phyloP scores from a whole-genome alignment of 345 rosid species.

The Clarkia xantiana region DNA sequence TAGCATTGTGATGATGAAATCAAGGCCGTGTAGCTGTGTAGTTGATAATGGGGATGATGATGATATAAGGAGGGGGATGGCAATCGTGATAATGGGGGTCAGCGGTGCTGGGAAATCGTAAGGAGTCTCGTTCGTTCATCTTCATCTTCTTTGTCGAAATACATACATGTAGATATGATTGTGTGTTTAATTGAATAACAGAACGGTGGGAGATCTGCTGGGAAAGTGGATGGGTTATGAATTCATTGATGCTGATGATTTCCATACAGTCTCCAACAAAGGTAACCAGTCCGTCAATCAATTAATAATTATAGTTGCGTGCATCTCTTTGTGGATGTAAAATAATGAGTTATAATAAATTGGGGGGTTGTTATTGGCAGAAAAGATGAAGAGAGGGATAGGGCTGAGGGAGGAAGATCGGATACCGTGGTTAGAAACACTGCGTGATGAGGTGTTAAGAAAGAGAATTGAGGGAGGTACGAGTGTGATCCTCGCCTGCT shows the following conservation, averaged over 20 bases:
- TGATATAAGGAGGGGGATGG: not conserved
- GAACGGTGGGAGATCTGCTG: conserved; percentile 57
- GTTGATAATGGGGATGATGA: no score
- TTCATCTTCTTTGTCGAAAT: not conserved
- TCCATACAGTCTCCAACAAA: conserved; percentile 58
- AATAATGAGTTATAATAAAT: not conserved
- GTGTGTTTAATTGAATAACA: conserved; percentile 9
- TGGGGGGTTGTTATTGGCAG: conserved; percentile 18
- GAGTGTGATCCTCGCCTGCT: conserved; percentile 51
- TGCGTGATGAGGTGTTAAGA: conserved; percentile 34
- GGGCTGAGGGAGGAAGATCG: conserved; percentile 65
- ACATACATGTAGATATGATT: not conserved
- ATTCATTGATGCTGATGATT: conserved; percentile 82
- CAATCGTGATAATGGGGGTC: conserved; percentile 62
- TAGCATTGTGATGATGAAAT: no score
- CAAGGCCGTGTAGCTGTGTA: no score
- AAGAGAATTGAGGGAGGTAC: conserved; percentile 21
- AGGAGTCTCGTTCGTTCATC: conserved; percentile 10
- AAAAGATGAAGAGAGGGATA: conserved; percentile 64
- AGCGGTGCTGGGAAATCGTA: conserved; percentile 72
- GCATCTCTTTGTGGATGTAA: not conserved
- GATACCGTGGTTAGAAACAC: conserved; percentile 62
- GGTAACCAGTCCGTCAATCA: conserved; percentile 20
- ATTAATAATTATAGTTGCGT: not conserved
- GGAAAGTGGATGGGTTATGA: conserved; percentile 36